Base-by-base conservation (phyloP, 257 asterid genomes). In the Sherardia arvensis region DNA sequence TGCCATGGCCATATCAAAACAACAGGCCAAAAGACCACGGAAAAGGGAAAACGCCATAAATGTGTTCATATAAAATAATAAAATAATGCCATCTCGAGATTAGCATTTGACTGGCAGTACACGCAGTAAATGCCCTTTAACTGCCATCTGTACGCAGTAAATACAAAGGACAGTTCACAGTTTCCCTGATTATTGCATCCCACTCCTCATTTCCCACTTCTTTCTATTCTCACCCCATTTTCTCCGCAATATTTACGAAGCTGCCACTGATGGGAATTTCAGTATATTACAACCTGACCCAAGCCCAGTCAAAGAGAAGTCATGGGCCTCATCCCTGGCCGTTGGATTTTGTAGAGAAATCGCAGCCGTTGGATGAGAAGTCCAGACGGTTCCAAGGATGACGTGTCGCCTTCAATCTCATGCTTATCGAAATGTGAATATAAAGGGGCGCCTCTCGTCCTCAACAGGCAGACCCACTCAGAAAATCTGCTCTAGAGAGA, bases 311-410 rank as follows among this genome's bases (percentile, higher is more conserved):
- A 40, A 40, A 33, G 1, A n/a, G 21, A 45, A 33, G 22, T 54
- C 30, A 33, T 61, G 29, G n/a, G 2, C 15, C 27, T 49, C 51
- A 28, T 18, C 66, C 57, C 65, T 6, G 23, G 29, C 67, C 79
- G 77, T 66, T 26, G 8, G 85, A 77, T 77, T 8, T 11, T 48
- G 73, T 66, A 30, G 59, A 55, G 15, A 59, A n/a, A 15, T 28
- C 38, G 36, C 60, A 68, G 73, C 81, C 75, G 80, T 78, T 73
- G 62, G 33, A 47, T 66, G 20, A n/a, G 69, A 64, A 66, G 55
- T 63, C 86, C 66, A 4, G 62, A 66, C 28, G 18, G 23, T 64
- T 53, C 23, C 61, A 3, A 34, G 33, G 14, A 23, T 62, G 59
- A 62, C 65, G 74, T 70, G 74, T 63, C 64, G 34, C 49, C 25